Conservation (phyloP, 1,284 basidiomycete species). For the Puccinia hordei region DNA sequence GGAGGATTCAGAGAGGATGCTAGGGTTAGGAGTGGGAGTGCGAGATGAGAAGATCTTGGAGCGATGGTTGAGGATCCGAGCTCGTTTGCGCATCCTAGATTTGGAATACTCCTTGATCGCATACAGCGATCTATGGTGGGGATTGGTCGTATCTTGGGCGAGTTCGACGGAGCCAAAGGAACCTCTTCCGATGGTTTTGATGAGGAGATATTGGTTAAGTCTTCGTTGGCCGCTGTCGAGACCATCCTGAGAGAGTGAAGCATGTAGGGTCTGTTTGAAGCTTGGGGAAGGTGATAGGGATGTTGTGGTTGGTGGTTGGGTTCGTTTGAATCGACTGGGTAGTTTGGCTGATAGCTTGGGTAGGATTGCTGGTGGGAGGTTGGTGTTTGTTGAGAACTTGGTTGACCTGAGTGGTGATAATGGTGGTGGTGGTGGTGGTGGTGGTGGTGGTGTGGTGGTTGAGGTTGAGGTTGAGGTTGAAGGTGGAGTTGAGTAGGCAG, state of each 20-base stretch:
- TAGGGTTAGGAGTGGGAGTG: background rate
- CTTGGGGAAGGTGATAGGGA: background rate
- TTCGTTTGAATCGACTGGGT: background rate
- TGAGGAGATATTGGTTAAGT: slow-evolving; percentile 23
- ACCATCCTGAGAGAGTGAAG: slow-evolving; percentile 3
- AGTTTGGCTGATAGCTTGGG: background rate
- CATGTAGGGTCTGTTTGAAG: slow-evolving; percentile 30
- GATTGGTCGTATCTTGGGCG: background rate
- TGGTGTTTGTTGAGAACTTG: too few relatives aligned
- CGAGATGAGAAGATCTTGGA: background rate
- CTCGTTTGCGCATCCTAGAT: slow-evolving; percentile 6
- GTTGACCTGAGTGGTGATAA: too few relatives aligned
- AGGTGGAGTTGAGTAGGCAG: too few relatives aligned
- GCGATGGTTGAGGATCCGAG: slow-evolving; percentile 4
- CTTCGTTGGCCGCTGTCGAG: slow-evolving; percentile 9
- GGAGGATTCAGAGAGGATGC: background rate
- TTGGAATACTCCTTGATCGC: slow-evolving; percentile 44
- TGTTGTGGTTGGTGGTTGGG: background rate
- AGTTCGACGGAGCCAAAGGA: slow-evolving; percentile 38
- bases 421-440: too few relatives aligned
- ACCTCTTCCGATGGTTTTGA: slow-evolving; percentile 32
- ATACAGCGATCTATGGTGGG: background rate
- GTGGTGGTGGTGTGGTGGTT: too few relatives aligned
- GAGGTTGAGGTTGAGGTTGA: too few relatives aligned
- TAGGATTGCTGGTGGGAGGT: too few relatives aligned